Conservation (phyloP, 2,329 filamentous ascomycete genomes). For the Diaporthe citri region DNA sequence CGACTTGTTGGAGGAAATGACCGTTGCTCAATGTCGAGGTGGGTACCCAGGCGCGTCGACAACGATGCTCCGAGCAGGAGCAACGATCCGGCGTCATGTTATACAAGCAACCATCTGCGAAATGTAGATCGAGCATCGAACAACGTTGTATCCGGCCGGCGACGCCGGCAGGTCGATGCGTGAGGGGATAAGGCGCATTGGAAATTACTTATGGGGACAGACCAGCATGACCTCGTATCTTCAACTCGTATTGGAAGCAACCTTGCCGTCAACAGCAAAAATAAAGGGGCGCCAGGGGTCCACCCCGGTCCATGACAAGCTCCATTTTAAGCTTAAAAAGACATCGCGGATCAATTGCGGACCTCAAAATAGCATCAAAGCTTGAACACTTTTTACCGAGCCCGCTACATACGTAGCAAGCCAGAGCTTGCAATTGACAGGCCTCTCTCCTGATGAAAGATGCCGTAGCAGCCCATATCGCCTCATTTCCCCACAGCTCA, state of each 20-base stretch:
- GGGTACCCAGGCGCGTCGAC: not conserved
- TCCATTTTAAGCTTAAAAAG: constrained; percentile 27
- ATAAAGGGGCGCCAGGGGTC: not conserved
- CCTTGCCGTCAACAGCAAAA: not conserved
- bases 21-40: not conserved
- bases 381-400: constrained; percentile 5
- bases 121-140: constrained; percentile 5
- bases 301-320: constrained; percentile 12
- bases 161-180: not conserved
- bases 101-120: constrained; percentile 3
- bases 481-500: not conserved
- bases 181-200: constrained; percentile 11
- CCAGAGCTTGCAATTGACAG: not conserved
- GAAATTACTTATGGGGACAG: constrained; percentile 14
- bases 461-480: not conserved
- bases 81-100: not conserved
- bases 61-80: too few species aligned
- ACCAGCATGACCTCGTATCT: constrained; percentile 11
- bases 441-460: constrained; percentile 37
- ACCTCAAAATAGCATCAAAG: constrained; percentile 16
- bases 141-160: constrained; percentile 4
- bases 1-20: not conserved
- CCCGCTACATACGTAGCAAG: not conserved
- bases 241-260: constrained; percentile 10
- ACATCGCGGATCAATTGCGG: constrained; percentile 27